Evolutionary conservation across 1,139 yeast species (phyloP).

Genomic region (Geotrichum armillariae): DNA sequence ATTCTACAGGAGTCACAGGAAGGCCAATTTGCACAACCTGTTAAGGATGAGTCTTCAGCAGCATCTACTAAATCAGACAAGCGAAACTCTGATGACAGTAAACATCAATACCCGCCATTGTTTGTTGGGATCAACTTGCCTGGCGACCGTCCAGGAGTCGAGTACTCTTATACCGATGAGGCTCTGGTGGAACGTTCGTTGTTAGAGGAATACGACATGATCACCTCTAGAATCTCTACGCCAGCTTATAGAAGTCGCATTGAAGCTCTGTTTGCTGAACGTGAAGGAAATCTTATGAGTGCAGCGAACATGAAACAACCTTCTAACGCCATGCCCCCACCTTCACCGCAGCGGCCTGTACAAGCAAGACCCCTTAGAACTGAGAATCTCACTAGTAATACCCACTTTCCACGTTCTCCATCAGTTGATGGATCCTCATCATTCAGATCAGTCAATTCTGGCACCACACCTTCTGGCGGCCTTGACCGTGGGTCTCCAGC

Average conservation of each 20-base stretch:
- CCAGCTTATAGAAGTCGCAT: conserved; percentile 35
- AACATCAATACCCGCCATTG: conserved; percentile 26
- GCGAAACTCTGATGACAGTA: conserved; percentile 6
- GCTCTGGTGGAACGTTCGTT: conserved; percentile 29
- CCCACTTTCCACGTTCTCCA: conserved; percentile 12
- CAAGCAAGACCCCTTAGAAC: conserved; percentile 12
- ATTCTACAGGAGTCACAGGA: conserved; percentile 4
- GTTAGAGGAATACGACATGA: conserved; percentile 40
- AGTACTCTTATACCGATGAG: conserved; percentile 34
- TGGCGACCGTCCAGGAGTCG: conserved; percentile 35
- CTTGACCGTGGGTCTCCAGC: conserved; percentile 20
- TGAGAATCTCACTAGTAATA: conserved; percentile 1
- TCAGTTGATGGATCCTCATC: conserved; percentile 20
- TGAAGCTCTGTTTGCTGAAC: conserved; percentile 32
- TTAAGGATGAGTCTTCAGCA: conserved; percentile 12
- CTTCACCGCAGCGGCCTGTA: conserved; percentile 13
- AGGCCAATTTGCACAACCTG: background rate
- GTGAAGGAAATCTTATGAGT: conserved; percentile 21
- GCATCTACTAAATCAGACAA: conserved; percentile 13
- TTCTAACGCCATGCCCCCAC: conserved; percentile 10
- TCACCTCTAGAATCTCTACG: conserved; percentile 40
- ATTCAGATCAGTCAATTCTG: conserved; percentile 15
- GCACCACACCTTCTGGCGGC: conserved; percentile 9
- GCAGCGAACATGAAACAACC: conserved; percentile 11
- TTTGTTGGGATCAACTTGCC: conserved; percentile 42